Percentiles rank a stretch among this genome's conserved stretches.
Evolutionary conservation across 2,329 filamentous ascomycete genomes (phyloP).

Genomic region (Apiospora kogelbergensis): DNA sequence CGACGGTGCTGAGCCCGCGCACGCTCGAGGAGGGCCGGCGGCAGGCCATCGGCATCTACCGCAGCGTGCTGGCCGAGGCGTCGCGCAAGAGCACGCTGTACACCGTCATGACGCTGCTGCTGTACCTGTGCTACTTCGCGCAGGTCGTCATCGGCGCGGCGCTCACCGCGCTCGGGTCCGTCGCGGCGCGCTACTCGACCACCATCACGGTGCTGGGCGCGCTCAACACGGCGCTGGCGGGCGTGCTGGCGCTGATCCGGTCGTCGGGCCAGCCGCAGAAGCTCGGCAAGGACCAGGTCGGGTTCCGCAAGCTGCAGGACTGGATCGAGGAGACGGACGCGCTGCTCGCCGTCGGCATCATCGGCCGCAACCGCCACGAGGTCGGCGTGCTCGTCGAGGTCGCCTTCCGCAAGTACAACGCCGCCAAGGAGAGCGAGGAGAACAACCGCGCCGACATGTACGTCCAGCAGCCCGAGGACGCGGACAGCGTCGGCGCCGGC

Average conservation of each 20-base stretch:
- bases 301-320: conserved; percentile 47
- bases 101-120: conserved; percentile 32
- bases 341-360: conserved; percentile 39
- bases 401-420: conserved; percentile 44
- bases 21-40: conserved; percentile 36
- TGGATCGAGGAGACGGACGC: conserved; percentile 56
- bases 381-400: conserved; percentile 42
- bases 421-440: conserved; percentile 40
- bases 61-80: conserved; percentile 34
- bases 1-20: conserved; percentile 19
- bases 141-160: conserved; percentile 49
- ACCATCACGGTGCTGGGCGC: conserved; percentile 59
- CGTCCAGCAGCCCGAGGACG: conserved; percentile 24
- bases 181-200: conserved; percentile 47
- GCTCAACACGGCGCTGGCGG: conserved; percentile 62
- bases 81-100: conserved; percentile 33
- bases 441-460: conserved; percentile 41
- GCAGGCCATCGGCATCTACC: conserved; percentile 41
- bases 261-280: conserved; percentile 50
- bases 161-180: conserved; percentile 46
- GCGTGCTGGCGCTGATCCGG: conserved; percentile 56
- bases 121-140: conserved; percentile 43
- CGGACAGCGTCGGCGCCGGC: background rate
- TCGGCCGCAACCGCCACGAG: conserved; percentile 42
- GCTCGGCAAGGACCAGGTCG: conserved; percentile 45